Evolutionary conservation across 768 basidiomycete genomes (phyloP).

Genomic region (Steccherinum ochraceum): DNA sequence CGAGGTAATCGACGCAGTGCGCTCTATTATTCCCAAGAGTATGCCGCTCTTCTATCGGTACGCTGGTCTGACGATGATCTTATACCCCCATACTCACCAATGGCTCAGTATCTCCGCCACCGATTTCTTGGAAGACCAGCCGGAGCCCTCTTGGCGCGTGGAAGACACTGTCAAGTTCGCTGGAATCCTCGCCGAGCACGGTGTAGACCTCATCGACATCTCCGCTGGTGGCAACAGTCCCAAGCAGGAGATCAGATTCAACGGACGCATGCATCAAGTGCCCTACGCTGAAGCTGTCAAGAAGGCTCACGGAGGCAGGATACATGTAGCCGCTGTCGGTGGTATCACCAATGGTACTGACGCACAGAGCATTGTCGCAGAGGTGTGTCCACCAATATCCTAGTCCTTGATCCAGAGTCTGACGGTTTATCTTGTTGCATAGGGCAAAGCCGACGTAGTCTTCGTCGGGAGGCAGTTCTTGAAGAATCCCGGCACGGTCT

Average conservation of each 20-base stretch:
- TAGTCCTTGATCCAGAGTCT: not conserved
- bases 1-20: constrained; percentile 34
- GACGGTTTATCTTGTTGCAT: no score
- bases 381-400: not conserved
- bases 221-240: constrained; percentile 57
- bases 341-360: constrained; percentile 47
- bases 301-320: constrained; percentile 34
- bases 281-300: no score
- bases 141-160: constrained; percentile 59
- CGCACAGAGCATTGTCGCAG: no score
- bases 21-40: constrained; percentile 46
- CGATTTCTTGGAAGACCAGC: constrained; percentile 64
- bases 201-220: constrained; percentile 73
- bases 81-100: no score
- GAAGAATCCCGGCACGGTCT: constrained; percentile 43
- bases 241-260: constrained; percentile 42
- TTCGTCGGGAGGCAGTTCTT: constrained; percentile 34
- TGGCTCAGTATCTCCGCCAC: constrained; percentile 68
- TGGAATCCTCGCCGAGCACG: constrained; percentile 50
- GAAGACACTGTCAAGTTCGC: constrained; percentile 64
- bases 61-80: no score
- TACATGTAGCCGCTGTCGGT: constrained; percentile 49
- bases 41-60: constrained; percentile 71
- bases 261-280: constrained; percentile 49
- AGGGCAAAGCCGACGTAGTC: constrained; percentile 51